Percentiles rank a stretch among this genome's conserved stretches.
Conservation (phyloP, 352 stramenopile species). For the Phytophthora rubi region DNA sequence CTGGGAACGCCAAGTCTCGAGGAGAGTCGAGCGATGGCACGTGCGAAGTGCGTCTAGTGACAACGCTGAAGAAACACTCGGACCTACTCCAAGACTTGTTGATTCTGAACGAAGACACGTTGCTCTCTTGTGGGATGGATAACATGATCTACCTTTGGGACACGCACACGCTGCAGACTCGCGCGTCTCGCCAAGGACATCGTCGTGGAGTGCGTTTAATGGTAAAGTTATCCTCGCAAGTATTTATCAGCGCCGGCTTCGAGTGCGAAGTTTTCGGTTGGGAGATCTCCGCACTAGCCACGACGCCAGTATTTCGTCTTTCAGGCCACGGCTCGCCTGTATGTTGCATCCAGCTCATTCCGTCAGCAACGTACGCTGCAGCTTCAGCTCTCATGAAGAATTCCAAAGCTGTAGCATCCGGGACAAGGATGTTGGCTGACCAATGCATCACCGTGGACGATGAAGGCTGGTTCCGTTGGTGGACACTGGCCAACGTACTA, state of each 20-base stretch:
- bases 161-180: constrained; percentile 51
- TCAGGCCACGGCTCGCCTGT: constrained; percentile 73
- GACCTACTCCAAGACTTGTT: constrained; percentile 79
- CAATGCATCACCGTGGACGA: constrained; percentile 83
- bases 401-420: constrained; percentile 18
- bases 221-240: constrained; percentile 61
- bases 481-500: constrained; percentile 69
- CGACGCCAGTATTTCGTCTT: constrained; percentile 70
- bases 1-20: constrained; percentile 27
- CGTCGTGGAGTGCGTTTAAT: constrained; percentile 68
- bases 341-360: constrained; percentile 72
- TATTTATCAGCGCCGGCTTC: constrained; percentile 82
- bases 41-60: constrained; percentile 60
- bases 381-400: constrained; percentile 29
- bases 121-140: constrained; percentile 83
- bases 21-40: constrained; percentile 39
- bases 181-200: constrained; percentile 60
- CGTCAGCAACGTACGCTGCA: constrained; percentile 37
- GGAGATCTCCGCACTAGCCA: constrained; percentile 70
- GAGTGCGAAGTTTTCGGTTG: constrained; percentile 79
- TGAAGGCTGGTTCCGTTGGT: constrained; percentile 87
- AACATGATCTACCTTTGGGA: constrained; percentile 81
- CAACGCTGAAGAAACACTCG: constrained; percentile 70
- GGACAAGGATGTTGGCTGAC: constrained; percentile 47
- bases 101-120: constrained; percentile 69